Evolutionary conservation across 2,329 filamentous ascomycete species (phyloP).

Genomic region (Clonostachys chloroleuca): DNA sequence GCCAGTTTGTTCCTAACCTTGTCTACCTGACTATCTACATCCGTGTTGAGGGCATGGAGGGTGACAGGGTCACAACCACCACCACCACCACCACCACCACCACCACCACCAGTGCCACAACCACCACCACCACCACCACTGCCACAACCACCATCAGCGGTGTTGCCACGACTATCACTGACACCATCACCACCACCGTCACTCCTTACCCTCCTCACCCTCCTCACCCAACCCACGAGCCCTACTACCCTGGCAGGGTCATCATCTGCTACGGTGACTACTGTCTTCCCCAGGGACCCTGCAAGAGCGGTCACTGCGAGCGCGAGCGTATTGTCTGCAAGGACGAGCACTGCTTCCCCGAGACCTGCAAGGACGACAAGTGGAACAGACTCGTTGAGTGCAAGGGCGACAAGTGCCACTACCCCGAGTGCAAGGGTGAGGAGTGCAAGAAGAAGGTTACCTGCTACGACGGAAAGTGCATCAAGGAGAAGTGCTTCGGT

Average conservation of each 20-base stretch:
- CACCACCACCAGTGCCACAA: too few species aligned
- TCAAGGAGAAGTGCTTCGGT: constrained; percentile 16
- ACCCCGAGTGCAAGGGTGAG: constrained; percentile 6
- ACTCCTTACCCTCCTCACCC: constrained; percentile 18
- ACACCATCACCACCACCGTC: constrained; percentile 20
- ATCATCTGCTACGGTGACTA: constrained; percentile 15
- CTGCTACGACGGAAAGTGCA: constrained; percentile 26
- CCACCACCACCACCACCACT: constrained; percentile 15
- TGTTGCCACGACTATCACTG: constrained; percentile 4
- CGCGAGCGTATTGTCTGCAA: constrained; percentile 8
- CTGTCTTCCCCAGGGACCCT: constrained; percentile 11
- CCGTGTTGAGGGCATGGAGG: constrained; percentile 5
- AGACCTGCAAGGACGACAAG: constrained; percentile 3
- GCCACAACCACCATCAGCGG: too few species aligned
- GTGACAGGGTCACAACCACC: background rate
- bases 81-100: background rate
- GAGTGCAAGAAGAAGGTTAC: constrained; percentile 17
- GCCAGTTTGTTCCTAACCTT: background rate
- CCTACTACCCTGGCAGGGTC: constrained; percentile 8
- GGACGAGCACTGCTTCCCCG: constrained; percentile 5
- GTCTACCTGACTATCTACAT: constrained; percentile 3
- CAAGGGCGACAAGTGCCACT: constrained; percentile 6
- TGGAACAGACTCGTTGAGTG: constrained; percentile 7
- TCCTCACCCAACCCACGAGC: constrained; percentile 12
- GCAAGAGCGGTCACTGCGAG: constrained; percentile 11